Percentiles rank a stretch among this genome's conserved stretches.
Conservation (phyloP, 257 asterid genomes). For the Penstemon barbatus region DNA sequence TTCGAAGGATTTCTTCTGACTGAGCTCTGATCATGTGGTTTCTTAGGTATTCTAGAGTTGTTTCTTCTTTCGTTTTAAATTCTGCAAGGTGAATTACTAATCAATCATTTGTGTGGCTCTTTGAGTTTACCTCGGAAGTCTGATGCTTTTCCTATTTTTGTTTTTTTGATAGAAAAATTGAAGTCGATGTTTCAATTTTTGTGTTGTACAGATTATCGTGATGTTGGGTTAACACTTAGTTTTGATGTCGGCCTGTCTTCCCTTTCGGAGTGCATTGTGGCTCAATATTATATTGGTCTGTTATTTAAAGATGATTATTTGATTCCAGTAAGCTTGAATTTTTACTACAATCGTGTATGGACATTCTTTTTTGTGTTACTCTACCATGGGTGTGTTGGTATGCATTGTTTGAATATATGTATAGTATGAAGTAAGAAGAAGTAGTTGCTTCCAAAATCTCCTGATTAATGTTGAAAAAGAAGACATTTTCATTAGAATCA, state of each 20-base stretch:
- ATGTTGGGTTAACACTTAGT: background rate
- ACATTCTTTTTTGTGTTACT: background rate
- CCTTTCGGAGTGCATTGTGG: background rate
- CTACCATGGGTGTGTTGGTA: background rate
- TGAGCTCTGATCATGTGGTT: background rate
- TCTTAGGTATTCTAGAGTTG: background rate
- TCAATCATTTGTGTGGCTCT: slow-evolving; percentile 17
- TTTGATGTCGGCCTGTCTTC: slow-evolving; percentile 5
- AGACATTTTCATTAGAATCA: slow-evolving; percentile 3
- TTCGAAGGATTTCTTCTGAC: slow-evolving; percentile 2
- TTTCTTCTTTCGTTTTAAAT: background rate
- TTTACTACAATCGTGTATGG: background rate
- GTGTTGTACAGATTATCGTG: background rate
- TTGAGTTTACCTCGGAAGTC: slow-evolving; percentile 11
- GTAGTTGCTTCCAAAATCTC: background rate
- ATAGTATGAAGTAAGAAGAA: too few relatives aligned
- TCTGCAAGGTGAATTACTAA: slow-evolving; percentile 14
- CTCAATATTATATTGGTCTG: slow-evolving; percentile 1
- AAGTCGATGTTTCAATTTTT: background rate
- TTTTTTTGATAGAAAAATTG: background rate
- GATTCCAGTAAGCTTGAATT: background rate
- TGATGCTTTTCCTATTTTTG: background rate
- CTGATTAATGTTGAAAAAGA: background rate
- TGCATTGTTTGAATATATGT: background rate
- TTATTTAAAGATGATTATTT: background rate